These are phyloP conservation scores for Talaromyces sp. DNA, from an alignment of 2,329 filamentous ascomycete species.

Conservation along the genomic window DNA sequence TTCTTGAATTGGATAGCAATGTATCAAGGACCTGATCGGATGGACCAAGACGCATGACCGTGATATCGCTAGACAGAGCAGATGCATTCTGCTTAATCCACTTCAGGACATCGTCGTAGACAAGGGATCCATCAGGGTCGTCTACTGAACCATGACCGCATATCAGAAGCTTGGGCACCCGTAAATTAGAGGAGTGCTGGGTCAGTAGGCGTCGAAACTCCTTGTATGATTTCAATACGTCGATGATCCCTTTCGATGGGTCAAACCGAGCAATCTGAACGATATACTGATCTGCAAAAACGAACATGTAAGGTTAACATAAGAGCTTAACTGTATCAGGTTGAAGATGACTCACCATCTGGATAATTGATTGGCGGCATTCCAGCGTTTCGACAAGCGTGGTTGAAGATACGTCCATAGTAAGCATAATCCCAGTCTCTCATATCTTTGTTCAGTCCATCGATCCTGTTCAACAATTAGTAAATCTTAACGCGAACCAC, in stretches of 20 bases:
- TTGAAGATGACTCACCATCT: neutral
- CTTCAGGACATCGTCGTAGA: neutral
- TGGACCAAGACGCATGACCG: neutral
- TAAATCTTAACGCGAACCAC: neutral
- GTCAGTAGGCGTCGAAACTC: neutral
- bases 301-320: neutral
- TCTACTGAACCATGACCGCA: neutral
- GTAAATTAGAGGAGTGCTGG: neutral
- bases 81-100: neutral
- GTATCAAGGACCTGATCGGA: neutral
- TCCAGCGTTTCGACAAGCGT: conserved; percentile 56
- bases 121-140: neutral
- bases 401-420: conserved; percentile 71
- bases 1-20: neutral
- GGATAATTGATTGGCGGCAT: conserved; percentile 25
- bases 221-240: neutral
- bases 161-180: neutral
- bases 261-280: neutral
- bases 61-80: neutral
- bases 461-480: conserved; percentile 55
- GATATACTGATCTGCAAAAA: neutral
- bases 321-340: neutral
- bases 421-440: conserved; percentile 58
- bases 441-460: conserved; percentile 13
- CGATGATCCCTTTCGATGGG: neutral